A percentile compares a stretch with the other conserved stretches of the same genome.
Conservation (phyloP, 495 filamentous ascomycete genomes). For the Penicillium maclennaniae region DNA sequence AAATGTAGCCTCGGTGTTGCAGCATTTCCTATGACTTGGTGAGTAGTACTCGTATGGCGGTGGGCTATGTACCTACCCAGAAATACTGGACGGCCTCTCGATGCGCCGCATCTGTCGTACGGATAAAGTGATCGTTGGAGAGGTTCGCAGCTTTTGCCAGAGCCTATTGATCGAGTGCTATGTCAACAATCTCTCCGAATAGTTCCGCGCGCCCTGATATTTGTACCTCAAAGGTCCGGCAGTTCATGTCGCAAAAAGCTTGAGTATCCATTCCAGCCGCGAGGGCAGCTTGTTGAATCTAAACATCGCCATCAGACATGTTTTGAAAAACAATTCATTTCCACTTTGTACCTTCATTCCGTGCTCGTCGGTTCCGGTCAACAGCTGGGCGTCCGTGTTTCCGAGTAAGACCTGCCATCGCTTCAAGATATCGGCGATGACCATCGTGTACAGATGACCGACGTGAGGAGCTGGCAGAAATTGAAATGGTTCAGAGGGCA, state of each 20-base stretch:
- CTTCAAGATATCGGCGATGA: slow-evolving; percentile 87
- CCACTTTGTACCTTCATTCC: slow-evolving; percentile 69
- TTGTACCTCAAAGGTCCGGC: slow-evolving; percentile 45
- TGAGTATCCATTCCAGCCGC: slow-evolving; percentile 59
- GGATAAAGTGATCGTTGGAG: slow-evolving; percentile 78
- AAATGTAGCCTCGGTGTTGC: slow-evolving; percentile 72
- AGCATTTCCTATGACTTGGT: slow-evolving; percentile 53
- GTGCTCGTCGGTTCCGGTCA: slow-evolving; percentile 96
- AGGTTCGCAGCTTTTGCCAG: slow-evolving; percentile 67
- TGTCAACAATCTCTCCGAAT: background rate
- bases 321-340: background rate
- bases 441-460: slow-evolving; percentile 90
- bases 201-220: background rate
- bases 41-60: slow-evolving; percentile 4
- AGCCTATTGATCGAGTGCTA: slow-evolving; percentile 29
- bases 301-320: slow-evolving; percentile 16
- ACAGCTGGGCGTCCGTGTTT: slow-evolving; percentile 60
- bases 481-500: slow-evolving; percentile 12
- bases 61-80: slow-evolving; percentile 55
- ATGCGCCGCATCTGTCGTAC: slow-evolving; percentile 82
- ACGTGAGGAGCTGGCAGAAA: slow-evolving; percentile 74
- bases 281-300: slow-evolving; percentile 80
- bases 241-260: slow-evolving; percentile 58
- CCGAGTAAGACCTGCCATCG: slow-evolving; percentile 83
- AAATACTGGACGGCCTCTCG: slow-evolving; percentile 84